Conservation (phyloP, 2,329 filamentous ascomycete species). For the Aspergillus luchuensis region DNA sequence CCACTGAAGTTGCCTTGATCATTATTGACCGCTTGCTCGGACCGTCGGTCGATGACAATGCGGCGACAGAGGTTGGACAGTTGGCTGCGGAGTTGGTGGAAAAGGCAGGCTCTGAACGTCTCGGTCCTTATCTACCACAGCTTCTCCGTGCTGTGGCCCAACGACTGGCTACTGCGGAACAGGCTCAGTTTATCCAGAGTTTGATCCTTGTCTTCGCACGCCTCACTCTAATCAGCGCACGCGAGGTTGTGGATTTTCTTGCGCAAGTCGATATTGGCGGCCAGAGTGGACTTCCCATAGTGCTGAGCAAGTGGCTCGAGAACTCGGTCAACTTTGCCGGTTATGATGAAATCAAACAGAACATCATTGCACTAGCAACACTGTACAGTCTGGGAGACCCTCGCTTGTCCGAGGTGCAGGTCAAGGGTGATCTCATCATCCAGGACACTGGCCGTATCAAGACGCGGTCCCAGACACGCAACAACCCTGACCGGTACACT, state of each 20-base stretch:
- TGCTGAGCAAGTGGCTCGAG: slow-evolving; percentile 93
- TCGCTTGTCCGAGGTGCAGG: slow-evolving; percentile 74
- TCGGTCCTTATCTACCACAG: slow-evolving; percentile 87
- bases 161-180: slow-evolving; percentile 77
- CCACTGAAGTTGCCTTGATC: slow-evolving; percentile 82
- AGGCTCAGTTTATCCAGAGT: slow-evolving; percentile 91
- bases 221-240: slow-evolving; percentile 78
- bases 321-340: slow-evolving; percentile 97
- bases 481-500: slow-evolving; percentile 88
- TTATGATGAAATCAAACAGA: slow-evolving; percentile 95
- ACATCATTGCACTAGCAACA: slow-evolving; percentile 91
- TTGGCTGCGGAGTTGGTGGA: slow-evolving; percentile 93
- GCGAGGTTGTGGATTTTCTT: slow-evolving; percentile 90
- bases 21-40: slow-evolving; percentile 91
- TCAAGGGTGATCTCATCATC: slow-evolving; percentile 89
- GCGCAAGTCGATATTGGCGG: slow-evolving; percentile 78
- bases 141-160: slow-evolving; percentile 86
- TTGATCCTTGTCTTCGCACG: slow-evolving; percentile 93
- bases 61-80: slow-evolving; percentile 92
- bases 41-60: slow-evolving; percentile 83
- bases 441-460: slow-evolving; percentile 80
- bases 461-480: slow-evolving; percentile 86
- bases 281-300: slow-evolving; percentile 77
- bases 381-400: slow-evolving; percentile 84
- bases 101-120: slow-evolving; percentile 85